A percentile compares a stretch with the other conserved stretches of the same genome.
Conservation (phyloP, 768 basidiomycete species). For the Tricholoma hemisulphureum region DNA sequence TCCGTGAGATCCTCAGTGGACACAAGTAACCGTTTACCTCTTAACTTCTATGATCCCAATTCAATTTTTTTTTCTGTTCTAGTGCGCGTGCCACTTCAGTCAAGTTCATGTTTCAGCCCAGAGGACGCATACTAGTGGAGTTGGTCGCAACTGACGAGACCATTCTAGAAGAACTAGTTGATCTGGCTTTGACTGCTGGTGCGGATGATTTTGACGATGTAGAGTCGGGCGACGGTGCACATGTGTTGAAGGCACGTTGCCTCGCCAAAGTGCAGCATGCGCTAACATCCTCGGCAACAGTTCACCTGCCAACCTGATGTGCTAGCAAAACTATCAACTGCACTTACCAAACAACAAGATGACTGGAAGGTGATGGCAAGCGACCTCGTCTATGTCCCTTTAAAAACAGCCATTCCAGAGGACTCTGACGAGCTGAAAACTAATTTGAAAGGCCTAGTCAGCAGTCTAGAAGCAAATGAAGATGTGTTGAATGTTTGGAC, state of each 20-base stretch:
- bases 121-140: constrained; percentile 50
- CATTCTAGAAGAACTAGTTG: constrained; percentile 33
- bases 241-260: background rate
- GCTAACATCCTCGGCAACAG: constrained; percentile 24
- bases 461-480: constrained; percentile 53
- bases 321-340: constrained; percentile 38
- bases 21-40: constrained; percentile 41
- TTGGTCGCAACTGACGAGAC: constrained; percentile 36
- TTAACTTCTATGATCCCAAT: background rate
- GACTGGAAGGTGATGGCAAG: constrained; percentile 38
- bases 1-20: constrained; percentile 50
- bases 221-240: background rate
- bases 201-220: constrained; percentile 22
- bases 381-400: constrained; percentile 56
- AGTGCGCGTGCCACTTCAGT: constrained; percentile 65
- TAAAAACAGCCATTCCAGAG: constrained; percentile 32
- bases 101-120: constrained; percentile 60
- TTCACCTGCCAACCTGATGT: constrained; percentile 43
- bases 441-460: constrained; percentile 44
- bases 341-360: constrained; percentile 28
- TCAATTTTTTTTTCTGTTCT: constrained; percentile 2
- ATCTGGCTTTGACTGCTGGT: constrained; percentile 14
- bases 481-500: constrained; percentile 58
- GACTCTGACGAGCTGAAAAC: constrained; percentile 38
- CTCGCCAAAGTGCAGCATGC: background rate